phyloP scores from a whole-genome alignment of 2,329 filamentous ascomycete genomes.

The Gaeumannomyces sp. region DNA sequence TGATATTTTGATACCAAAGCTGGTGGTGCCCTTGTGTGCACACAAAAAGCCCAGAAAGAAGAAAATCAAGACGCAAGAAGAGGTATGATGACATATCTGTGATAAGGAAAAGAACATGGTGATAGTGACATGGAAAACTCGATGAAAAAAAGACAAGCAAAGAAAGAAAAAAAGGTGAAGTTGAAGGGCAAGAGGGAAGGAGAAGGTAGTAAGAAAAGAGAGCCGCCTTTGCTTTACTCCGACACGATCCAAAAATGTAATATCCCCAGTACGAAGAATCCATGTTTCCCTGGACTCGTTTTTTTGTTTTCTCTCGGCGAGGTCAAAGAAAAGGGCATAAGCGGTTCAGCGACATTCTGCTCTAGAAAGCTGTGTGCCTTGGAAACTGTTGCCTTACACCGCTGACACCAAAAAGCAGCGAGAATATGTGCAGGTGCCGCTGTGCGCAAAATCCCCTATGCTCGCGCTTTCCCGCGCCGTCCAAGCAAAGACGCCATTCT shows the following conservation, averaged over 20 bases:
- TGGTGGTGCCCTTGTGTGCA: not conserved
- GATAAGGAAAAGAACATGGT: not conserved
- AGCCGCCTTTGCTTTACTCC: constrained; percentile 1
- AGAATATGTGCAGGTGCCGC: not conserved
- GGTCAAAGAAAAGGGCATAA: not conserved
- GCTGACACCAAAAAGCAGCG: not conserved
- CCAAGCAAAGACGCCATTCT: not conserved
- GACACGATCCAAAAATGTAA: not conserved
- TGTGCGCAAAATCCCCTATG: not conserved
- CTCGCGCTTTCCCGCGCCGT: not conserved
- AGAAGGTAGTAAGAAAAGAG: constrained; percentile 5
- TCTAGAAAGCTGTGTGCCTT: not conserved
- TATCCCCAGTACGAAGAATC: not conserved
- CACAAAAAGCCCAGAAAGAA: not conserved
- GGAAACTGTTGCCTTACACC: not conserved
- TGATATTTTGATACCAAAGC: constrained; percentile 1
- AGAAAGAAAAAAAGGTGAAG: not conserved
- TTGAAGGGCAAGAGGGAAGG: not conserved
- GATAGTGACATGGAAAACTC: not conserved
- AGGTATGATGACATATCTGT: not conserved
- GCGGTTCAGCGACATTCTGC: not conserved
- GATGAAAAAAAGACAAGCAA: not conserved
- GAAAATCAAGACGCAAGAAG: not conserved
- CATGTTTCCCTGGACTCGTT: not conserved
- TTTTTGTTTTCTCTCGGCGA: not conserved